Evolutionary conservation across 768 basidiomycete species (phyloP).

Genomic region (Trametopsis cervina): DNA sequence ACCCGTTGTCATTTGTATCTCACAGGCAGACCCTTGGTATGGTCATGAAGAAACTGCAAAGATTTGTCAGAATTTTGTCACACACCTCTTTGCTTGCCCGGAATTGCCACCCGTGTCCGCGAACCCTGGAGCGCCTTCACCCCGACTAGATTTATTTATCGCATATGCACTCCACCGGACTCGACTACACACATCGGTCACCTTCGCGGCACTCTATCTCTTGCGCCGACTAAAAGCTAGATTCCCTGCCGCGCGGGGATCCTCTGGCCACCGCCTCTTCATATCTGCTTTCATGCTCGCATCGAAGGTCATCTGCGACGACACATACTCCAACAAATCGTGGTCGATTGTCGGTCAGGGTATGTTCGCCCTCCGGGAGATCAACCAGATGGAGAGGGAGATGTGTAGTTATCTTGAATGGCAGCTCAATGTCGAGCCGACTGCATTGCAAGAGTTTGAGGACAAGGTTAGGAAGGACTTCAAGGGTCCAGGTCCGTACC

Average conservation of each 20-base stretch:
- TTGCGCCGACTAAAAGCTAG: slow-evolving; percentile 82
- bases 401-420: slow-evolving; percentile 93
- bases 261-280: slow-evolving; percentile 84
- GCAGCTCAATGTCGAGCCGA: slow-evolving; percentile 73
- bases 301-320: slow-evolving; percentile 66
- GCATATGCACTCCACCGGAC: slow-evolving; percentile 85
- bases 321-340: slow-evolving; percentile 63
- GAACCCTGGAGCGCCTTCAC: slow-evolving; percentile 43
- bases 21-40: slow-evolving; percentile 48
- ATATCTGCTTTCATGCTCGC: slow-evolving; percentile 93
- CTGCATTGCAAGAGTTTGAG: slow-evolving; percentile 56
- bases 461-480: slow-evolving; percentile 55
- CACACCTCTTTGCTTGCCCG: slow-evolving; percentile 81
- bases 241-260: slow-evolving; percentile 88
- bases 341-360: slow-evolving; percentile 60
- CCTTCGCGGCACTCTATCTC: slow-evolving; percentile 57
- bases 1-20: slow-evolving; percentile 2
- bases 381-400: slow-evolving; percentile 96
- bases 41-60: slow-evolving; percentile 72
- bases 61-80: slow-evolving; percentile 73
- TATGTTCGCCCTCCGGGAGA: slow-evolving; percentile 69
- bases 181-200: slow-evolving; percentile 51
- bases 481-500: slow-evolving; percentile 46
- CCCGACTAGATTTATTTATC: slow-evolving; percentile 69
- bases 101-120: slow-evolving; percentile 56